Evolutionary conservation across 495 filamentous ascomycete species (phyloP).

Genomic region (Lasiosphaeria miniovina): DNA sequence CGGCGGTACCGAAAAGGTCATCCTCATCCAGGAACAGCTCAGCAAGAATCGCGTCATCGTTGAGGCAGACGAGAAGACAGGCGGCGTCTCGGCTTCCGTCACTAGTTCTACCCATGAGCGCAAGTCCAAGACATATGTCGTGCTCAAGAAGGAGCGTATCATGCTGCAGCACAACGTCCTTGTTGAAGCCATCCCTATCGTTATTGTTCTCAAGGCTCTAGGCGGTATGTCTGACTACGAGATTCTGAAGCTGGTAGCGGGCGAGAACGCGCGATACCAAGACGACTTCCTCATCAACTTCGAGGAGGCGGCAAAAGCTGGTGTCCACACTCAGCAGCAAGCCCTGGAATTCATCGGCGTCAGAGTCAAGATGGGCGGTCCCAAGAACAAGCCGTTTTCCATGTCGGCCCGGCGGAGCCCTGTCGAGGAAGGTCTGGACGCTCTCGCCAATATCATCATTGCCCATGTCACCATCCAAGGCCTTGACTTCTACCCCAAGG

Average conservation of each 20-base stretch:
- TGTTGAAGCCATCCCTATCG: conserved; percentile 87
- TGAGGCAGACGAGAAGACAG: conserved; percentile 84
- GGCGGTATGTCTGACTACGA: conserved; percentile 92
- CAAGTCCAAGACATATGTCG: conserved; percentile 94
- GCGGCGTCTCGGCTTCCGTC: conserved; percentile 92
- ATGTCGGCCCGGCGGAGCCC: conserved; percentile 57
- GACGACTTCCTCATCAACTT: conserved; percentile 94
- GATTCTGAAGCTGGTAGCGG: conserved; percentile 83
- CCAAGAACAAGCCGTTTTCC: conserved; percentile 46
- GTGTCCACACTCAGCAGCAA: conserved; percentile 87
- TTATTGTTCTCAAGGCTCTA: conserved; percentile 87
- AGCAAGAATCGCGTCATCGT: conserved; percentile 99
- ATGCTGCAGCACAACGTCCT: conserved; percentile 90
- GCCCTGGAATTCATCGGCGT: conserved; percentile 87
- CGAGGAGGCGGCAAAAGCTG: conserved; percentile 78
- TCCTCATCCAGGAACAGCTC: conserved; percentile 94
- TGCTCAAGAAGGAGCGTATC: conserved; percentile 86
- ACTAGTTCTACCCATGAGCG: conserved; percentile 96
- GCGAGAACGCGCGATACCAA: conserved; percentile 79
- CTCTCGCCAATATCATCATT: conserved; percentile 83
- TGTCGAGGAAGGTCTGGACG: conserved; percentile 85
- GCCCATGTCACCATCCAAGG: conserved; percentile 88
- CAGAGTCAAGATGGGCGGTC: conserved; percentile 76
- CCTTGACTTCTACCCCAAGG: conserved; percentile 91
- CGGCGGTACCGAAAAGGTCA: conserved; percentile 88